These are phyloP conservation scores for Xerophyta viscosa DNA, from an alignment of 106 monocot genomes.

Conservation along the genomic window DNA sequence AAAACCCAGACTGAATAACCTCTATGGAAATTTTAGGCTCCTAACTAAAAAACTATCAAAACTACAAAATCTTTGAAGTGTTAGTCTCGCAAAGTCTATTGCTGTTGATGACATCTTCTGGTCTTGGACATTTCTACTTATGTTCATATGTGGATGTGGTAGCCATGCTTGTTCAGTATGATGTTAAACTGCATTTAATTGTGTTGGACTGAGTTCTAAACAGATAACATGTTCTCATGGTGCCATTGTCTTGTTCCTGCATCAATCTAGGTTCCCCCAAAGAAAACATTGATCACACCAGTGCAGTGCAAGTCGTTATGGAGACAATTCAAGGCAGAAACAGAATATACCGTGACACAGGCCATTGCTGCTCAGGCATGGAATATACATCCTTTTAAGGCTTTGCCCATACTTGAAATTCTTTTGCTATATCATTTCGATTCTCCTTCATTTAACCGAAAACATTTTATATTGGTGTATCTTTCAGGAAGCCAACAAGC, in stretches of 20 bases:
- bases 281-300: conserved; percentile 79
- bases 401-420: background rate
- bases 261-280: conserved; percentile 43
- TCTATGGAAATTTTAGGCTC: no score
- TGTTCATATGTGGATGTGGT: no score
- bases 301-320: conserved; percentile 93
- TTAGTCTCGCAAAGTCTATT: no score
- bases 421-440: no score
- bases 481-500: conserved; percentile 77
- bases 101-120: no score
- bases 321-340: conserved; percentile 89
- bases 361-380: conserved; percentile 88
- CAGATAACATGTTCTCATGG: background rate
- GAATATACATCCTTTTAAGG: background rate
- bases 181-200: no score
- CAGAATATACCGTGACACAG: conserved; percentile 83
- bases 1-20: no score
- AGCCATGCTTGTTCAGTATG: no score
- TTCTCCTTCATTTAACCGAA: background rate
- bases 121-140: no score
- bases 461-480: background rate
- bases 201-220: no score
- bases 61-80: no score
- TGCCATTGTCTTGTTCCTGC: background rate
- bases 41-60: no score